A percentile compares a stretch with the other conserved stretches of the same genome.
phyloP scores from a whole-genome alignment of 2,329 filamentous ascomycete genomes.

The Pseudomassariella vexata region DNA sequence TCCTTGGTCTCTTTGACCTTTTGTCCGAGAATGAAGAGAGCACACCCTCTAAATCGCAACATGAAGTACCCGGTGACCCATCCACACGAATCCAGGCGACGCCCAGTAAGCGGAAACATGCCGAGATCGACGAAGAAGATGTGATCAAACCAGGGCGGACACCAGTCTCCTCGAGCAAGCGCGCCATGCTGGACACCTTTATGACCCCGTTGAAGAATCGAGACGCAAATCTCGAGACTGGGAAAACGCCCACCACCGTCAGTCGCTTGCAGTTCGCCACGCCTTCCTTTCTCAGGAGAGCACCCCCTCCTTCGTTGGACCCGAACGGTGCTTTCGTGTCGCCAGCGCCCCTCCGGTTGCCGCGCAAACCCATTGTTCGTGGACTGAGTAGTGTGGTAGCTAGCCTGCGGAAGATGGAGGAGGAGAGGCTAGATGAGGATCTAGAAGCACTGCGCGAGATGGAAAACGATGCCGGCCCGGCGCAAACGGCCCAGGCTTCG shows the following conservation, averaged over 20 bases:
- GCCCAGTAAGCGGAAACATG: constrained; percentile 37
- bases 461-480: constrained; percentile 41
- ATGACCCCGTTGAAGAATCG: constrained; percentile 56
- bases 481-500: constrained; percentile 9
- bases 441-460: constrained; percentile 68
- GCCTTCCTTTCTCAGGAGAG: constrained; percentile 62
- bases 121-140: constrained; percentile 20
- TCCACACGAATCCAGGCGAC: constrained; percentile 32
- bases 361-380: constrained; percentile 57
- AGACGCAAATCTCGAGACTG: constrained; percentile 28
- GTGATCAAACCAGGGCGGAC: constrained; percentile 36
- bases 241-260: constrained; percentile 41
- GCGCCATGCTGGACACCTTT: constrained; percentile 57
- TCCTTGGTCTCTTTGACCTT: constrained; percentile 72
- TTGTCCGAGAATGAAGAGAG: constrained; percentile 45
- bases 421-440: constrained; percentile 66
- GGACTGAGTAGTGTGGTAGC: constrained; percentile 72
- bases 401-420: constrained; percentile 62
- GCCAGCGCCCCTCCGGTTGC: constrained; percentile 45
- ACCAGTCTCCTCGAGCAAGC: constrained; percentile 52
- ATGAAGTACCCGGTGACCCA: constrained; percentile 33
- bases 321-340: constrained; percentile 49
- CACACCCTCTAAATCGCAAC: constrained; percentile 41
- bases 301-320: constrained; percentile 43
- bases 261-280: constrained; percentile 60